A percentile compares a stretch with the other conserved stretches of the same genome.
These are phyloP conservation scores for Parasarocladium wereldwijsianum DNA, from an alignment of 2,329 filamentous ascomycete genomes.

Conservation along the genomic window DNA sequence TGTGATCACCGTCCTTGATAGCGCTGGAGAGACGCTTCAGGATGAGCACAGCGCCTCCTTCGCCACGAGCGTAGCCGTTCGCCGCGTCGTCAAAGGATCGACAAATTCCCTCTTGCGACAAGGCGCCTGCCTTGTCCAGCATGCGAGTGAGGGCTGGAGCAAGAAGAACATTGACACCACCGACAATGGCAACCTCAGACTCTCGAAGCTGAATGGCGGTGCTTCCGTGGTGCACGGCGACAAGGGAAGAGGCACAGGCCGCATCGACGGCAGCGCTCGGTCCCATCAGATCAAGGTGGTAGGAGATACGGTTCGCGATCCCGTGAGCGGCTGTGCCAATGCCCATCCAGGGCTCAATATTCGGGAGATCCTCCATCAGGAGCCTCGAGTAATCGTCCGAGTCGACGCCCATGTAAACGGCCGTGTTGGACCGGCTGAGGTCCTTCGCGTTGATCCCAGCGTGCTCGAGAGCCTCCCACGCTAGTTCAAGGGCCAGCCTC, in stretches of 20 bases:
- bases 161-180: constrained; percentile 13
- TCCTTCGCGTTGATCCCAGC: constrained; percentile 7
- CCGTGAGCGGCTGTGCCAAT: constrained; percentile 3
- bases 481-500: constrained; percentile 10
- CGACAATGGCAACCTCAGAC: constrained; percentile 17
- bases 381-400: constrained; percentile 3
- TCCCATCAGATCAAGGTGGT: constrained; percentile 6
- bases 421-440: constrained; percentile 3
- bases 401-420: constrained; percentile 4
- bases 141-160: constrained; percentile 1
- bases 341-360: constrained; percentile 1
- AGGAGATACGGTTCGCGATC: constrained; percentile 7
- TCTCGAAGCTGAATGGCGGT: constrained; percentile 17
- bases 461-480: constrained; percentile 10
- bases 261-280: constrained; percentile 27
- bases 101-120: constrained; percentile 5
- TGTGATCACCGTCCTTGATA: constrained; percentile 15
- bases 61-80: constrained; percentile 36
- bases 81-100: constrained; percentile 19
- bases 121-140: constrained; percentile 4
- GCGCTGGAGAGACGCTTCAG: constrained; percentile 31
- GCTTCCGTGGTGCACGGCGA: constrained; percentile 25
- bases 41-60: constrained; percentile 30
- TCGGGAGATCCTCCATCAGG: constrained; percentile 1
- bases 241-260: constrained; percentile 28